Evolutionary conservation across 116 monocot species (phyloP), one percentile per base, ranked within the genome.

Genomic region (Trichopus zeylanicus): DNA sequence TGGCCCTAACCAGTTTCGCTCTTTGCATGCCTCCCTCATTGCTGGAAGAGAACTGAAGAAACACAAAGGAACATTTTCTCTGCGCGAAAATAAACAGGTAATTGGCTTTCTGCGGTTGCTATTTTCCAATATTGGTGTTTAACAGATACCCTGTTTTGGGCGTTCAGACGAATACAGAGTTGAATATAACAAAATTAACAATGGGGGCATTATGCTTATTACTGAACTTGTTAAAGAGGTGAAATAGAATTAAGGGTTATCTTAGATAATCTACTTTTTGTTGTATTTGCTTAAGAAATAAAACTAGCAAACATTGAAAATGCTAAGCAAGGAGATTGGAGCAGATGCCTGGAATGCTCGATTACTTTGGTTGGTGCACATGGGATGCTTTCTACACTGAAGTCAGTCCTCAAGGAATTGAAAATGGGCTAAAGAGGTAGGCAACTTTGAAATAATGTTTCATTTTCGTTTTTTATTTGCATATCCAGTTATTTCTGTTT

Each of bases 381-480:
- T 78, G 78, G 78, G 78, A 78, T 69, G 78, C 78, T 16, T 78
- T 78, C 59, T 78, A 78, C 42, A 54, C 53, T 57, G 78, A 73
- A 23, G 69, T 78, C 10, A 78, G 39, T 53, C 69, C 78, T 51
- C 28, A 32, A 31, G 78, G 78, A 56, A 69, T 78, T 27, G 56
- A 29, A 42, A 46, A 73, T 15, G 78, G 73, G 0, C 57, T 78
- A 4, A 60, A 53, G 31, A 70, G 70, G 76, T 76, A 55, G 7
- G 18, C 3, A 18, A 3, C 32, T 9, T 63, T 31, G 32, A 2
- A 7, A 31, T 7, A 31, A 10, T n/a, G n/a, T 42, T 42, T 9
- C 42, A 16, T 42, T 42, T 42, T n/a, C n/a, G 42, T 13, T 42
- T 42, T 0, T n/a, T 18, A 15, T 42, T 8, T 6, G 38, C 15